phyloP scores from a whole-genome alignment of 2,329 filamentous ascomycete genomes.

The Boeremia exigua region DNA sequence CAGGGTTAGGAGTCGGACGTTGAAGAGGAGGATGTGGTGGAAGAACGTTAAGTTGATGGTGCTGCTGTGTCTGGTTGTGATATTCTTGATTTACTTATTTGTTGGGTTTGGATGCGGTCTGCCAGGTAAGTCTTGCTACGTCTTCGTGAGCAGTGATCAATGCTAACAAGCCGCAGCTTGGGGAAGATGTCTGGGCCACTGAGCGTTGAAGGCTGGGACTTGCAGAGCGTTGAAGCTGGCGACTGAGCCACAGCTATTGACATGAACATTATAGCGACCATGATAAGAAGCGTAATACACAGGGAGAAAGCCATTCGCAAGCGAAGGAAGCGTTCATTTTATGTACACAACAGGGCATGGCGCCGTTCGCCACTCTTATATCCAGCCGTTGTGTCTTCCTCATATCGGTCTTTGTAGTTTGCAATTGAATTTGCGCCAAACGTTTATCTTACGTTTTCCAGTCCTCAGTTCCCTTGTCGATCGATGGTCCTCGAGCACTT shows the following conservation, averaged over 20 bases:
- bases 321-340: not conserved
- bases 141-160: not conserved
- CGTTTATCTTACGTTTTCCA: not conserved
- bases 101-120: constrained; percentile 75
- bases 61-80: constrained; percentile 72
- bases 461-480: not conserved
- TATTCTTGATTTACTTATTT: constrained; percentile 74
- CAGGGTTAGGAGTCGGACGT: constrained; percentile 79
- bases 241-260: not conserved
- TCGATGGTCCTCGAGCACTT: constrained; percentile 16
- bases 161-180: constrained; percentile 41
- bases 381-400: not conserved
- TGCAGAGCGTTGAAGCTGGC: not conserved
- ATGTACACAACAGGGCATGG: constrained; percentile 1
- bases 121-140: constrained; percentile 53
- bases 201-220: not conserved
- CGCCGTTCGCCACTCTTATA: not conserved
- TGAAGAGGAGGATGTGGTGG: constrained; percentile 98
- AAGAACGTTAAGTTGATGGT: constrained; percentile 98
- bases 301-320: not conserved
- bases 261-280: not conserved
- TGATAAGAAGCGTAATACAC: not conserved
- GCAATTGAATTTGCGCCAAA: no score
- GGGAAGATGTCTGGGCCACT: constrained; percentile 45
- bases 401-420: no score